Evolutionary conservation across 306 rosid species (phyloP).

Genomic region (cucumber (Cucumis sativus)): DNA sequence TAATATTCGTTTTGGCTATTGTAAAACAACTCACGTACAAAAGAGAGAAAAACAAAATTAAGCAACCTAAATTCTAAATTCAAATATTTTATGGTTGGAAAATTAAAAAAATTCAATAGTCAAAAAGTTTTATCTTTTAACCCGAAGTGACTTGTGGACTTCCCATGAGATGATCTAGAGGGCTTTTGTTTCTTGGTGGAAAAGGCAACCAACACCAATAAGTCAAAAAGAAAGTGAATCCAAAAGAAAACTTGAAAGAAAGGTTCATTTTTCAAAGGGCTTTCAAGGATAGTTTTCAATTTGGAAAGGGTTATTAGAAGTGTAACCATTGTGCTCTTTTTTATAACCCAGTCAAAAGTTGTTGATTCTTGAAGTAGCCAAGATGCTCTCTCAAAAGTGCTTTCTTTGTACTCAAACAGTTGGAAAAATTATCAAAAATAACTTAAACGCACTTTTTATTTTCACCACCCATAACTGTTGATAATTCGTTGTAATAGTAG

Average conservation of each 20-base stretch:
- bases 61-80: background rate
- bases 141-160: background rate
- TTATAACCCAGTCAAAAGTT: background rate
- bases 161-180: background rate
- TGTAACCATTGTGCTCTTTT: background rate
- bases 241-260: background rate
- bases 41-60: background rate
- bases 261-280: background rate
- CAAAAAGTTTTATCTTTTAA: too few relatives aligned
- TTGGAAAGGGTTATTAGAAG: background rate
- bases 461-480: too few relatives aligned
- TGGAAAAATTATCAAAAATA: too few relatives aligned
- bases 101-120: too few relatives aligned
- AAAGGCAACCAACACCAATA: background rate
- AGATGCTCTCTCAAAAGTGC: background rate
- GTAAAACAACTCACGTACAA: background rate
- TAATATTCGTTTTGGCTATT: too few relatives aligned
- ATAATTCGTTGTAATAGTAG: too few relatives aligned
- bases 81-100: background rate
- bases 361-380: background rate
- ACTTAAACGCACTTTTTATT: fast-evolving
- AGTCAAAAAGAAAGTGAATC: background rate
- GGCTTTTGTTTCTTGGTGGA: background rate
- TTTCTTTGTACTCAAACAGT: background rate
- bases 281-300: background rate